phyloP scores from a whole-genome alignment of 441 rosid genomes.

The Erodium chrysanthum region DNA sequence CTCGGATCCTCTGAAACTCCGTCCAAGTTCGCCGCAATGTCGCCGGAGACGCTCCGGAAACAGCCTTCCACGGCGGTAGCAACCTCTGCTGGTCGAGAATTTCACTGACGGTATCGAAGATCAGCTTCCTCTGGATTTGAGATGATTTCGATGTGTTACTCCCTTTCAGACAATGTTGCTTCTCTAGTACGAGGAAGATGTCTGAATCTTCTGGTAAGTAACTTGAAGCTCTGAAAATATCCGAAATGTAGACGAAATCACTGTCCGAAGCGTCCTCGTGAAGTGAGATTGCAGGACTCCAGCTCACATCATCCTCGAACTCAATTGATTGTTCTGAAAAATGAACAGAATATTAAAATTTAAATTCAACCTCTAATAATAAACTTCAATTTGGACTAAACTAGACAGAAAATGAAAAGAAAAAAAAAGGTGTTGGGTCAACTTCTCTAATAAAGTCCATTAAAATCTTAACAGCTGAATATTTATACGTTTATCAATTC shows the following conservation, averaged over 20 bases:
- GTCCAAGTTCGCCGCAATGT: slow-evolving; percentile 51
- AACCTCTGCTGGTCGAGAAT: slow-evolving; percentile 41
- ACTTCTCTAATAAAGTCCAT: neutral
- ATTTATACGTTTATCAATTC: neutral
- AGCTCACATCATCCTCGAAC: slow-evolving; percentile 28
- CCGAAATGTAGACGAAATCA: slow-evolving; percentile 62
- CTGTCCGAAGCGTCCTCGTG: slow-evolving; percentile 21
- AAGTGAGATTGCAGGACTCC: slow-evolving; percentile 20
- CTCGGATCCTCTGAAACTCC: slow-evolving; percentile 45
- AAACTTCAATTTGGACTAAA: no score
- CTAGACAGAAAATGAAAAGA: no score
- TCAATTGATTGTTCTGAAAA: slow-evolving; percentile 34
- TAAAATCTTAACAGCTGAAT: neutral
- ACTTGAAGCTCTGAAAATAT: slow-evolving; percentile 46
- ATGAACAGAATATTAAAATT: neutral
- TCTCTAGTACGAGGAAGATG: slow-evolving; percentile 51
- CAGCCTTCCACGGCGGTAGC: slow-evolving; percentile 47
- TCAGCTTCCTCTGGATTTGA: slow-evolving; percentile 47
- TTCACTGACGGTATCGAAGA: slow-evolving; percentile 56
- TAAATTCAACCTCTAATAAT: no score
- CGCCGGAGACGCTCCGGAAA: slow-evolving; percentile 8
- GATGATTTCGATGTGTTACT: slow-evolving; percentile 42
- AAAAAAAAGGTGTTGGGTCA: neutral
- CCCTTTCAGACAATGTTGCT: slow-evolving; percentile 52
- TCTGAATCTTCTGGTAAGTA: slow-evolving; percentile 50